A percentile compares a stretch with the other conserved stretches of the same genome.
Evolutionary conservation across 106 monocot species (phyloP).

Genomic region (Alisma plantagoaquatica): DNA sequence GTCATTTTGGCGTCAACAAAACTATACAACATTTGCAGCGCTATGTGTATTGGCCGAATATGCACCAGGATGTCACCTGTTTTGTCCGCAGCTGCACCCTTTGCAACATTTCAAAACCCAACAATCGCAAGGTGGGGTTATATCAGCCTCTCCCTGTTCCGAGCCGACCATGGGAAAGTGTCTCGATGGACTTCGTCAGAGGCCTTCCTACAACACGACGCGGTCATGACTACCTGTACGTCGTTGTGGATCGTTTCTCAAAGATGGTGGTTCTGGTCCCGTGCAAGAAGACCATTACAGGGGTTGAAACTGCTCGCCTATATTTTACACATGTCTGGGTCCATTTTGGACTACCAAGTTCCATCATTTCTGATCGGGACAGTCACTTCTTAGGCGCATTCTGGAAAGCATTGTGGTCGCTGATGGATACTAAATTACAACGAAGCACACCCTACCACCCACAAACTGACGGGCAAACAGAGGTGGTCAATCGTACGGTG

Average conservation of each 20-base stretch:
- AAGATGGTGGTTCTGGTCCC: constrained; percentile 12
- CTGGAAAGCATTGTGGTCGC: not conserved
- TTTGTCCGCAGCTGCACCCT: not conserved
- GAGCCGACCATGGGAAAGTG: not conserved
- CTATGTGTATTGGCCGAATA: not conserved
- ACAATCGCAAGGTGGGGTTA: not conserved
- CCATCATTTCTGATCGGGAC: not conserved
- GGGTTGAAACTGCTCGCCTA: not conserved
- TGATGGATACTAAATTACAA: constrained; percentile 4
- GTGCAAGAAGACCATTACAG: not conserved
- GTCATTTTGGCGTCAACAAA: constrained; percentile 1
- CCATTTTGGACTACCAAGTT: not conserved
- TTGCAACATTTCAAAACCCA: not conserved
- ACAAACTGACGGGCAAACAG: constrained; percentile 2
- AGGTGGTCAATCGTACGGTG: constrained; percentile 3
- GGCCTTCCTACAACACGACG: not conserved
- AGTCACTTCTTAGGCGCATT: not conserved
- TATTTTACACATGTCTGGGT: not conserved
- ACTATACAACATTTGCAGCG: not conserved
- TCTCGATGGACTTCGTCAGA: constrained; percentile 2
- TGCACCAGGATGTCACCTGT: not conserved
- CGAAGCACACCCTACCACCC: not conserved
- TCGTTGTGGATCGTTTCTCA: constrained; percentile 1
- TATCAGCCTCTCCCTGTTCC: not conserved
- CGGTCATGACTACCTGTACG: not conserved